phyloP scores from a whole-genome alignment of 345 rosid species.

The Microcos paniculata region DNA sequence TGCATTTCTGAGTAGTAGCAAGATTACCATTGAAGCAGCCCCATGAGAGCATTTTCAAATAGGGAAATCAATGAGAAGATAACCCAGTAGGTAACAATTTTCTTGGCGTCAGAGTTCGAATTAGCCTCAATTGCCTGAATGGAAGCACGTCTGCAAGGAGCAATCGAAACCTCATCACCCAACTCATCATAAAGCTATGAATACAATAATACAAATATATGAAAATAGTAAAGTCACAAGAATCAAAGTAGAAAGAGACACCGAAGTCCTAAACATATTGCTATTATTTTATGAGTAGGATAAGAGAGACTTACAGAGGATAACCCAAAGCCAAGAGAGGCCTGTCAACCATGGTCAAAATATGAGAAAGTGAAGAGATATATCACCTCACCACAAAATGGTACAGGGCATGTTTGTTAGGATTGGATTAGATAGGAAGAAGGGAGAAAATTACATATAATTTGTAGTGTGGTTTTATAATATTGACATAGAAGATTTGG shows the following conservation, averaged over 20 bases:
- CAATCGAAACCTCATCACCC: background rate
- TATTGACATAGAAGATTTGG: too few species aligned
- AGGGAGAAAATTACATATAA: too few species aligned
- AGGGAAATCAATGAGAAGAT: conserved; percentile 34
- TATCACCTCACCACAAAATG: background rate
- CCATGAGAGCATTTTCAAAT: conserved; percentile 26
- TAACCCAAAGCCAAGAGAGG: conserved; percentile 34
- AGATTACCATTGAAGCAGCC: conserved; percentile 33
- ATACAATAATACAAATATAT: background rate
- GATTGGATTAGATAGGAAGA: too few species aligned
- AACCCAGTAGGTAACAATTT: conserved; percentile 37
- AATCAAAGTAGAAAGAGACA: background rate
- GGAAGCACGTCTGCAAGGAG: conserved; percentile 30
- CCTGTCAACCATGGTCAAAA: conserved; percentile 24
- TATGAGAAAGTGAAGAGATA: background rate
- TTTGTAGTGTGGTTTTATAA: too few species aligned
- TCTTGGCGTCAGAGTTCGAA: conserved; percentile 25
- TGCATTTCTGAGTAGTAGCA: background rate
- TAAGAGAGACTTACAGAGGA: conserved; percentile 33
- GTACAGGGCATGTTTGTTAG: too few species aligned
- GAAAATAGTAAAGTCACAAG: background rate
- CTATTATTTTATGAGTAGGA: background rate
- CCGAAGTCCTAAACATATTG: background rate
- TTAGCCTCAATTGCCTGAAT: conserved; percentile 35
- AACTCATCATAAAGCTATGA: background rate